Base-by-base conservation (phyloP, 129 eudicot genomes). In the Smallanthus sonchifolius region DNA sequence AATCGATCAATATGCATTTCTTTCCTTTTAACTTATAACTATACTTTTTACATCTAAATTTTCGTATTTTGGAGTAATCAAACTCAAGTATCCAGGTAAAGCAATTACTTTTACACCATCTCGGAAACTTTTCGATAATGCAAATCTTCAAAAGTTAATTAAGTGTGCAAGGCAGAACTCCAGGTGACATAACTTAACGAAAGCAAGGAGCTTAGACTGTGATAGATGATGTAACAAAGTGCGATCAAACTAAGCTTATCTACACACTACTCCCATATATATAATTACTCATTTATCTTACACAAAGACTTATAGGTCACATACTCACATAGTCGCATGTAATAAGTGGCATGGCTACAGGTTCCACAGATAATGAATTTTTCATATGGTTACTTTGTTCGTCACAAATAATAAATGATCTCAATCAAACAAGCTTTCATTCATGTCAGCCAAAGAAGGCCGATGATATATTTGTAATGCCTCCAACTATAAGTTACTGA, bases 101-200 rank as follows among this genome's bases (percentile, higher is more conserved):
- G 7, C 7, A 40, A 19, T 56, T 52, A 59, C 34, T 69, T 69
- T 49, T 34, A 69, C 35, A 59, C 45, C 62, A 69, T 69, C 49
- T 34, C n/a, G 15, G 45, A 69, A 49, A 69, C 28, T 28, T 69
- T 6, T 24, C 30, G 0, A 48, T 47, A n/a, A 69, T 11, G 45
- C 36, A 67, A 67, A 67, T 67, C 19, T 67, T 24, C 74, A 7
- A 4, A 69, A 1, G 11, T 69, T 34, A 69, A 49, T 34, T 24
- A 24, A 1, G 30, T 24, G 30, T 24, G 30, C 30, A 24, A 24
- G 30, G 30, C 32, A 68, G 8, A 32, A 59, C 16, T 69, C 55
- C 61, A 35, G 5, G 14, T 37, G 32, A n/a, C 11, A 44, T 28
- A 74, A 74, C 10, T 70, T 69, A 72, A 24, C 37, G 55, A 40